phyloP scores from a whole-genome alignment of 345 rosid genomes.

The Sisymbrium altissimum region DNA sequence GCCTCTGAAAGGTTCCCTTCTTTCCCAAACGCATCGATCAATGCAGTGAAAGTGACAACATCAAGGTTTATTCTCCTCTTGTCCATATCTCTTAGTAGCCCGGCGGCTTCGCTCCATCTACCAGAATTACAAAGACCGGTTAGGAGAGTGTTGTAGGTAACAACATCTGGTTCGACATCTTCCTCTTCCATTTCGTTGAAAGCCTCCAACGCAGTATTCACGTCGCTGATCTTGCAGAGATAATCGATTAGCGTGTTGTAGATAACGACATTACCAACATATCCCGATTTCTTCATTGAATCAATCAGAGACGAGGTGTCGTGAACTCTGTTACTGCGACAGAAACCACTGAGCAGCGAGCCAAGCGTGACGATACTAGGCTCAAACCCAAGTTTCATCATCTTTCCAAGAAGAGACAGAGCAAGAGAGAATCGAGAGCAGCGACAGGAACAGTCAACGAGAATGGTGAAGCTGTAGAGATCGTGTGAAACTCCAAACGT shows the following conservation, averaged over 20 bases:
- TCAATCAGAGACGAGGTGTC: not conserved
- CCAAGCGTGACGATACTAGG: slow-evolving; percentile 6
- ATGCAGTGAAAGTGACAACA: slow-evolving; percentile 15
- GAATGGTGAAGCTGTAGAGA: slow-evolving; percentile 16
- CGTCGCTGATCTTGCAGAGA: not conserved
- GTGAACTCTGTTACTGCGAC: not conserved
- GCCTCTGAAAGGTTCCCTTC: not conserved
- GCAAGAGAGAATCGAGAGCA: not conserved
- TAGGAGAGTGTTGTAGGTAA: slow-evolving; percentile 22
- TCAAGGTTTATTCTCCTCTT: not conserved
- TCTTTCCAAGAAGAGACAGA: not conserved
- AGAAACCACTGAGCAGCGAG: slow-evolving; percentile 13
- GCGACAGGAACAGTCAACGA: slow-evolving; percentile 1
- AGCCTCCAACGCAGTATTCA: not conserved
- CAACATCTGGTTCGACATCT: not conserved
- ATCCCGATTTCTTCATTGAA: slow-evolving; percentile 1
- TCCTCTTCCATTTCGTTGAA: not conserved
- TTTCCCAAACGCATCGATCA: slow-evolving; percentile 5
- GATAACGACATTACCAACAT: not conserved
- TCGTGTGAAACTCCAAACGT: not conserved
- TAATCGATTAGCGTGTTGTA: slow-evolving; percentile 3
- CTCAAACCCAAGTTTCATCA: slow-evolving; percentile 12
- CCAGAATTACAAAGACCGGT: slow-evolving; percentile 8
- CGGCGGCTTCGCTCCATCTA: not conserved
- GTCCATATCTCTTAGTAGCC: slow-evolving; percentile 1